A percentile compares a stretch with the other conserved stretches of the same genome.
phyloP scores from a whole-genome alignment of 495 filamentous ascomycete species.

The Immersiella caudata region DNA sequence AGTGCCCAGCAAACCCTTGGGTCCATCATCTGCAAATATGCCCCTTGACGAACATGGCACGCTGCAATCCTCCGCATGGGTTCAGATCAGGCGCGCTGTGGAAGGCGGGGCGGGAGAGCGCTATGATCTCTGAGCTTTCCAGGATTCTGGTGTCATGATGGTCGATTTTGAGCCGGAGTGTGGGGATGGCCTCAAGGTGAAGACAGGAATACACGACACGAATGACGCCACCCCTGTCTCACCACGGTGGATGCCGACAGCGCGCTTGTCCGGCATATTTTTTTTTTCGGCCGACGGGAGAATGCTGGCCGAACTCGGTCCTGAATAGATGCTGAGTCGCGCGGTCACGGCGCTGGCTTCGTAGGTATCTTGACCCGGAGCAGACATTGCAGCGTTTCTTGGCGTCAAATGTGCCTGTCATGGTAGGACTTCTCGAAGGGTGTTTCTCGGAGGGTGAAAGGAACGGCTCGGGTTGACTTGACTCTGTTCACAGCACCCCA shows the following conservation, averaged over 20 bases:
- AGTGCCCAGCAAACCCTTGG: neutral
- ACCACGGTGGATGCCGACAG: neutral
- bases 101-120: neutral
- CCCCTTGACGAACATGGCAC: neutral
- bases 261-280: neutral
- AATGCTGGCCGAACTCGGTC: neutral
- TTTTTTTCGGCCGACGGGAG: neutral
- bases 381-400: too few relatives aligned
- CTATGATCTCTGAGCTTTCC: neutral
- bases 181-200: neutral
- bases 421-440: too few relatives aligned
- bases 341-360: too few relatives aligned
- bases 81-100: neutral
- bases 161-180: too few relatives aligned
- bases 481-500: too few relatives aligned
- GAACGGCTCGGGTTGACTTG: too few relatives aligned
- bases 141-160: neutral
- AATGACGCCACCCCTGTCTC: constrained; percentile 11
- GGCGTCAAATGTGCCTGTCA: too few relatives aligned
- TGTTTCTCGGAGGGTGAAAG: too few relatives aligned
- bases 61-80: neutral
- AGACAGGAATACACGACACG: neutral
- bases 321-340: too few relatives aligned
- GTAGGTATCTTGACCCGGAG: too few relatives aligned
- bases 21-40: constrained; percentile 1